Conservation (phyloP, 805 yeast species). For the Cyberlindnera amylophila region DNA sequence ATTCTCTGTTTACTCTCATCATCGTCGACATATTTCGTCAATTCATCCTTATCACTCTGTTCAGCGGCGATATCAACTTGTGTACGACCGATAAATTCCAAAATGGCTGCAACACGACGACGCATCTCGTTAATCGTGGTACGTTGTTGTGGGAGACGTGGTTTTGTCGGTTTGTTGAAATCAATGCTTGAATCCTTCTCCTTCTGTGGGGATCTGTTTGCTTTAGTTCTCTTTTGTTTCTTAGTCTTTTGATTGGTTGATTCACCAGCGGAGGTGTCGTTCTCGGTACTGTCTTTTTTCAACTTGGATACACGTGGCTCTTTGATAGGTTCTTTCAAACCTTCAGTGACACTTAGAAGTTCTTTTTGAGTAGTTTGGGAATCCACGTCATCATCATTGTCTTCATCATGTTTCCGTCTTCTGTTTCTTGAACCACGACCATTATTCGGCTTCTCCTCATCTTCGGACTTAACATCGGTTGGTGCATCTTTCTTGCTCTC, state of each 20-base stretch:
- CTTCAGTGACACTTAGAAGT: too few relatives aligned
- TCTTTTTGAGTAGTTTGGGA: background rate
- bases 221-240: slow-evolving; percentile 15
- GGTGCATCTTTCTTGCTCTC: slow-evolving; percentile 37
- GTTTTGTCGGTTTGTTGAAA: slow-evolving; percentile 71
- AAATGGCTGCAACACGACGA: slow-evolving; percentile 80
- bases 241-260: slow-evolving; percentile 8
- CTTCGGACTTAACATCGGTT: slow-evolving; percentile 13
- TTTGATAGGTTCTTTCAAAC: background rate
- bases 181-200: slow-evolving; percentile 37
- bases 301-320: slow-evolving; percentile 8
- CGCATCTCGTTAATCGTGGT: slow-evolving; percentile 80
- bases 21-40: slow-evolving; percentile 45
- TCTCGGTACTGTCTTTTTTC: slow-evolving; percentile 10
- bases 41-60: slow-evolving; percentile 50
- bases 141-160: slow-evolving; percentile 76
- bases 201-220: slow-evolving; percentile 12
- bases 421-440: slow-evolving; percentile 9
- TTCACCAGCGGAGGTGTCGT: slow-evolving; percentile 17
- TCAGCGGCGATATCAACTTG: slow-evolving; percentile 80
- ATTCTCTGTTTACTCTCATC: slow-evolving; percentile 35
- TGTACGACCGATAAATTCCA: slow-evolving; percentile 86
- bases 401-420: slow-evolving; percentile 10
- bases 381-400: slow-evolving; percentile 1
- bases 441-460: slow-evolving; percentile 6